Evolutionary conservation across 495 filamentous ascomycete genomes (phyloP).

Genomic region (Aspergillus ellipticus): DNA sequence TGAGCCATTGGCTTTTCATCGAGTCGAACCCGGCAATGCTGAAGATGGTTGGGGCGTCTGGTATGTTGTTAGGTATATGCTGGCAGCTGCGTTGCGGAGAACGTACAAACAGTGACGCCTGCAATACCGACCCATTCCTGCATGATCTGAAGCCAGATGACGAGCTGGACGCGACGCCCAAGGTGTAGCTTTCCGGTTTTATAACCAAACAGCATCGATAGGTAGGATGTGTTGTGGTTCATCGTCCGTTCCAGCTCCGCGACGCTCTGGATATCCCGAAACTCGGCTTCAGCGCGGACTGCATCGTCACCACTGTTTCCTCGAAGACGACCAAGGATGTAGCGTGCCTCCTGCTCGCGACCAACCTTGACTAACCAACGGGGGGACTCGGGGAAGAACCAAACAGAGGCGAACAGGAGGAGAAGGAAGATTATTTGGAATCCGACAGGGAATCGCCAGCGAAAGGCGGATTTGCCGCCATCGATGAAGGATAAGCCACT

Average conservation of each 20-base stretch:
- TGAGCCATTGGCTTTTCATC: slow-evolving; percentile 62
- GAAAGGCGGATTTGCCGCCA: slow-evolving; percentile 50
- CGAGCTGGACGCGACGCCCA: slow-evolving; percentile 62
- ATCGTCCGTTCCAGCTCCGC: slow-evolving; percentile 54
- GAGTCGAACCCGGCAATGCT: slow-evolving; percentile 60
- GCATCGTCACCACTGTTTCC: slow-evolving; percentile 53
- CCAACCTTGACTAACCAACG: slow-evolving; percentile 63
- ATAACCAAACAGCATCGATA: slow-evolving; percentile 61
- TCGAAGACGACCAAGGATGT: slow-evolving; percentile 58
- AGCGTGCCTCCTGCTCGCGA: slow-evolving; percentile 58
- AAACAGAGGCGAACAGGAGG: slow-evolving; percentile 44
- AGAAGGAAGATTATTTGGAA: slow-evolving; percentile 67
- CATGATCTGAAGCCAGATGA: slow-evolving; percentile 70
- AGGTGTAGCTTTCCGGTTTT: slow-evolving; percentile 62
- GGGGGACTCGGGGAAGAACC: slow-evolving; percentile 65
- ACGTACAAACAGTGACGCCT: slow-evolving; percentile 61
- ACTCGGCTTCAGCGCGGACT: slow-evolving; percentile 55
- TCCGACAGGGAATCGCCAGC: slow-evolving; percentile 67
- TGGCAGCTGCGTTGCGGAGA: not conserved
- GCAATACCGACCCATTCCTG: slow-evolving; percentile 74
- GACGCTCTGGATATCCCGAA: slow-evolving; percentile 58
- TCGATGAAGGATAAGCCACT: slow-evolving; percentile 58
- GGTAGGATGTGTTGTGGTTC: slow-evolving; percentile 51
- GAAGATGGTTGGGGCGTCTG: slow-evolving; percentile 62
- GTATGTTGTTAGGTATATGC: too few relatives aligned